Evolutionary conservation across 2,329 filamentous ascomycete species (phyloP).

Genomic region (Trichoderma sp.): DNA sequence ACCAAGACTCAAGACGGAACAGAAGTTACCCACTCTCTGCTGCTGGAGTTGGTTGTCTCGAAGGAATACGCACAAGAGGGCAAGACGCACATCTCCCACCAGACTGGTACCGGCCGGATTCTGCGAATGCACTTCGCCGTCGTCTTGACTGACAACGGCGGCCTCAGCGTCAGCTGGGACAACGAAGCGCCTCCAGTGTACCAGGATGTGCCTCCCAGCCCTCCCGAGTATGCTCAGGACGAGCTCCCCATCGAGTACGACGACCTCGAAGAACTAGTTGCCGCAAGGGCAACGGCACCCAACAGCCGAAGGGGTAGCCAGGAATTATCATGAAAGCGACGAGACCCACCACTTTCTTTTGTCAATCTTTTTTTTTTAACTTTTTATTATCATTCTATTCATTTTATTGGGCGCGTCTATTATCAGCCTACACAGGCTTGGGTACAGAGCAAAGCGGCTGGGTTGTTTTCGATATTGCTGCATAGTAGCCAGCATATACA

Average conservation of each 20-base stretch:
- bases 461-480: slow-evolving; percentile 3
- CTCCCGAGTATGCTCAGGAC: slow-evolving; percentile 63
- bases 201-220: slow-evolving; percentile 85
- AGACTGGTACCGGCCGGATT: slow-evolving; percentile 87
- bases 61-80: slow-evolving; percentile 82
- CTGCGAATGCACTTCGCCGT: slow-evolving; percentile 89
- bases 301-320: slow-evolving; percentile 23
- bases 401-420: not conserved
- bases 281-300: slow-evolving; percentile 24
- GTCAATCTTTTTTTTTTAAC: not conserved
- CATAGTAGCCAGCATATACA: not conserved
- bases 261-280: slow-evolving; percentile 38
- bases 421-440: not conserved
- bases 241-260: slow-evolving; percentile 43
- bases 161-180: slow-evolving; percentile 93
- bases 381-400: not conserved
- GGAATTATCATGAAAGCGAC: not conserved
- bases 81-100: slow-evolving; percentile 68
- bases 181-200: slow-evolving; percentile 94
- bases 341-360: not conserved
- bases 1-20: slow-evolving; percentile 73
- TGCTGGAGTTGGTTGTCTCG: slow-evolving; percentile 91
- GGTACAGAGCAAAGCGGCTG: not conserved
- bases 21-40: slow-evolving; percentile 78
- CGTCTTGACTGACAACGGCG: slow-evolving; percentile 77